Base-by-base conservation (phyloP, 805 yeast species). In the Grigorovia yakushimaensis region DNA sequence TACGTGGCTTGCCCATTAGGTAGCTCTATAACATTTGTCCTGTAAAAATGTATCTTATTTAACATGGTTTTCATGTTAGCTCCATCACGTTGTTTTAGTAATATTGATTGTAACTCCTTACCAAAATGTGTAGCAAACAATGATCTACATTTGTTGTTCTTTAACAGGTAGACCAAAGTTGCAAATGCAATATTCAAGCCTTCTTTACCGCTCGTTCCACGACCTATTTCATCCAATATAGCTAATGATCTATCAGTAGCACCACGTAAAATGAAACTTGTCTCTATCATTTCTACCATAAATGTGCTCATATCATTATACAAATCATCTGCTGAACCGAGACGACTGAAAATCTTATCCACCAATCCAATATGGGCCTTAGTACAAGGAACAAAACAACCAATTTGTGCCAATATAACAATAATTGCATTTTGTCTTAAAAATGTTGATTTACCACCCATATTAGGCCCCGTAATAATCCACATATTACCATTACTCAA, bases 121-220 rank as follows among this genome's bases (percentile, higher is more conserved):
- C 83, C 87, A 65, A 81, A 88, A 69, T 88, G 96, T 0, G 96
- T 88, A 1, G 96, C 96, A 71, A 88, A 88, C n/a, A 88, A 66
- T 0, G 89, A 73, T 22, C 91, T 72, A 55, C 93, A 82, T 54
- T 75, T 70, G 53, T 81, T 84, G 4, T 61, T 61, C 19, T 67
- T 62, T 13, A 77, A 54, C 47, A 88, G 64, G 57, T 80, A 76
- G 38, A 75, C 62, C 43, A 88, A 63, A 0, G 89, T 74, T 0
- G 94, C 89, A 68, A 72, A 86, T 1, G 96, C 95, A 47, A 88
- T 80, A 1, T 95, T 84, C 4, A 84, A 70, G 1, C 96, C 96
- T 65, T 88, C 96, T 45, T 70, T 71, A 0, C 87, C 82, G 47
- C 94, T 83, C 0, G 96, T 88, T 0, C 96, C 96, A 47, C 96